Conservation (phyloP, 352 stramenopile genomes). For the Pythium aphanidermatum region DNA sequence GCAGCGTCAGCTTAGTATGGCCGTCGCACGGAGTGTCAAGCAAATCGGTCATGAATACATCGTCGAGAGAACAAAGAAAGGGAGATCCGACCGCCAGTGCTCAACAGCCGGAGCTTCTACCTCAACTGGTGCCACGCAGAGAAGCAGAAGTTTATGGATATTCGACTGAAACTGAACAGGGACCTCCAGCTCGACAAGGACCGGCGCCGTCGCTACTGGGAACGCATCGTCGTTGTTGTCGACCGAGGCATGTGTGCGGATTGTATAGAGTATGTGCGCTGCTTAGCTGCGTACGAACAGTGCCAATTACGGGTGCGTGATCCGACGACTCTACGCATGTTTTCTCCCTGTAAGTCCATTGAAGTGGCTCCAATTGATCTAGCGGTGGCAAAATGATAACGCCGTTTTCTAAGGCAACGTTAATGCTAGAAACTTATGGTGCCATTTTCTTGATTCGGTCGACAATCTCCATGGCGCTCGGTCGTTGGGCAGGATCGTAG, state of each 20-base stretch:
- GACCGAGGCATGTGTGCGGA: conserved; percentile 73
- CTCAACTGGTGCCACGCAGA: conserved; percentile 85
- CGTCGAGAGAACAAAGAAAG: conserved; percentile 50
- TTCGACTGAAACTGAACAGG: conserved; percentile 47
- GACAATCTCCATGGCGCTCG: conserved; percentile 22
- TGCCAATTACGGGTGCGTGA: conserved; percentile 44
- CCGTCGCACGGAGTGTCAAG: conserved; percentile 43
- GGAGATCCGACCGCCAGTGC: conserved; percentile 31
- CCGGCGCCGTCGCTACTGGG: conserved; percentile 30
- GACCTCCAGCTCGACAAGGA: background rate
- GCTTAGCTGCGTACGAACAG: conserved; percentile 37
- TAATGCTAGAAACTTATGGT: too few relatives aligned
- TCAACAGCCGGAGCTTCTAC: conserved; percentile 83
- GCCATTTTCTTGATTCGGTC: conserved; percentile 10
- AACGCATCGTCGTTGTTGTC: conserved; percentile 47
- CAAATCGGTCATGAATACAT: conserved; percentile 64
- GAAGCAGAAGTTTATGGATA: conserved; percentile 80
- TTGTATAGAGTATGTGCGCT: conserved; percentile 55
- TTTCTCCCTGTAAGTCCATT: too few relatives aligned
- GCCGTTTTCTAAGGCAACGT: too few relatives aligned
- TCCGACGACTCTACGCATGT: conserved; percentile 32
- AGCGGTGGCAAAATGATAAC: background rate
- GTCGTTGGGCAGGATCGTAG: conserved; percentile 12
- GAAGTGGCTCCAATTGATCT: conserved; percentile 1
- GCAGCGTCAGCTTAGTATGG: conserved; percentile 60